Percentiles rank a stretch among this genome's conserved stretches.
phyloP scores from a whole-genome alignment of 2,329 filamentous ascomycete species.

The Fusarium xylarioides region DNA sequence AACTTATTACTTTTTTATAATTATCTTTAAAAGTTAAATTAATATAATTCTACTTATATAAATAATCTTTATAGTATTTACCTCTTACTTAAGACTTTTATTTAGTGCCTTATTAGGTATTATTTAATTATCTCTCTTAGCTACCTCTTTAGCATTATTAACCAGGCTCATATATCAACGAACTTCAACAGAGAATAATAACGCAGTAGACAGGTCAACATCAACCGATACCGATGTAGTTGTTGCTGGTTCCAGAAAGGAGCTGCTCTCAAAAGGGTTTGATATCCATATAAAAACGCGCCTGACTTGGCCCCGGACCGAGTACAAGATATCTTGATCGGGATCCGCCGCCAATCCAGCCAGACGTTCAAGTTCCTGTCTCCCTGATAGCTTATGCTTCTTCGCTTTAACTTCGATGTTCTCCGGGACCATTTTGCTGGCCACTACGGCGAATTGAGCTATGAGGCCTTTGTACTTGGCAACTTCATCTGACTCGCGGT shows the following conservation, averaged over 20 bases:
- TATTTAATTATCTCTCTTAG: neutral
- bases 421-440: neutral
- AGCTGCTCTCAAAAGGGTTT: neutral
- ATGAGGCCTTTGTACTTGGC: neutral
- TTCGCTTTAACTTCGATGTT: neutral
- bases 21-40: too few relatives aligned
- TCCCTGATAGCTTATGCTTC: neutral
- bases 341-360: neutral
- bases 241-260: neutral
- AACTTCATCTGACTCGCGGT: neutral
- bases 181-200: accelerated
- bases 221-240: accelerated
- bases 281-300: neutral
- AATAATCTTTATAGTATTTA: too few relatives aligned
- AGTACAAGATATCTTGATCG: neutral
- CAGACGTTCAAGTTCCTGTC: neutral
- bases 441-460: neutral
- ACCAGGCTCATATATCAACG: neutral
- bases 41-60: too few relatives aligned
- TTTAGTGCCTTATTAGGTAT: too few relatives aligned
- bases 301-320: neutral
- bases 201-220: neutral
- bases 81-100: too few relatives aligned
- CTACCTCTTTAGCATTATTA: neutral
- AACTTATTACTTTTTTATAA: too few relatives aligned